Conservation (phyloP, 495 filamentous ascomycete species). For the Hyaloscypha bicolor region DNA sequence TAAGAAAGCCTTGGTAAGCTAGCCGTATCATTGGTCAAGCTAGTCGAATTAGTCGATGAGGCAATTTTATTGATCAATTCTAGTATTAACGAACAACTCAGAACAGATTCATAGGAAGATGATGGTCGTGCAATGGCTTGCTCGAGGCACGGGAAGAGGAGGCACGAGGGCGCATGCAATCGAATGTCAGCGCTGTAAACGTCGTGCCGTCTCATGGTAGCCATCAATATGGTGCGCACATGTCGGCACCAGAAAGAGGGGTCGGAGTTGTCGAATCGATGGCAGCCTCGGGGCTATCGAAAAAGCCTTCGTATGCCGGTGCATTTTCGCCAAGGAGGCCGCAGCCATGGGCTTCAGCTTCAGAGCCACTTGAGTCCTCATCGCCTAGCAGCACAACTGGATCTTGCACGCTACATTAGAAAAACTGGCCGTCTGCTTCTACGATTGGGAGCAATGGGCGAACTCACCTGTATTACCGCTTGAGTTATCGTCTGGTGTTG, state of each 20-base stretch:
- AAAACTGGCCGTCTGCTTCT: conserved; percentile 21
- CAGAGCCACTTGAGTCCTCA: conserved; percentile 21
- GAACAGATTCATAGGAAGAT: conserved; percentile 7
- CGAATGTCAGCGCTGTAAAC: conserved; percentile 9
- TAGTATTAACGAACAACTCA: too few relatives aligned
- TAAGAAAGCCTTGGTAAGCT: too few relatives aligned
- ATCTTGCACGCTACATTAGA: conserved; percentile 23
- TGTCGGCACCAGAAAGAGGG: conserved; percentile 11
- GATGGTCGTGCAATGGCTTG: conserved; percentile 22
- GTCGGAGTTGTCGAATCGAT: conserved; percentile 22
- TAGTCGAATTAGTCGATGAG: too few relatives aligned
- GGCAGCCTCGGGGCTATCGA: conserved; percentile 20
- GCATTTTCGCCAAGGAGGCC: conserved; percentile 12
- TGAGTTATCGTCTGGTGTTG: too few relatives aligned
- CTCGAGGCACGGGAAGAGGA: conserved; percentile 19
- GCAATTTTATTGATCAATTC: too few relatives aligned
- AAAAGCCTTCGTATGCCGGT: conserved; percentile 14
- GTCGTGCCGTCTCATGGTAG: conserved; percentile 21
- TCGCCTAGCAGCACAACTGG: conserved; percentile 23
- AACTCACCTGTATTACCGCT: too few relatives aligned
- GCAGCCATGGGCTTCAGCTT: conserved; percentile 19
- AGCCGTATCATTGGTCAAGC: too few relatives aligned
- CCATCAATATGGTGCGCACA: conserved; percentile 25
- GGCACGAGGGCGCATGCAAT: conserved; percentile 17
- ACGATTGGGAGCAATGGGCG: not conserved